These are phyloP conservation scores for Pseudonectria buxi DNA, from an alignment of 2,329 filamentous ascomycete genomes.

Conservation along the genomic window DNA sequence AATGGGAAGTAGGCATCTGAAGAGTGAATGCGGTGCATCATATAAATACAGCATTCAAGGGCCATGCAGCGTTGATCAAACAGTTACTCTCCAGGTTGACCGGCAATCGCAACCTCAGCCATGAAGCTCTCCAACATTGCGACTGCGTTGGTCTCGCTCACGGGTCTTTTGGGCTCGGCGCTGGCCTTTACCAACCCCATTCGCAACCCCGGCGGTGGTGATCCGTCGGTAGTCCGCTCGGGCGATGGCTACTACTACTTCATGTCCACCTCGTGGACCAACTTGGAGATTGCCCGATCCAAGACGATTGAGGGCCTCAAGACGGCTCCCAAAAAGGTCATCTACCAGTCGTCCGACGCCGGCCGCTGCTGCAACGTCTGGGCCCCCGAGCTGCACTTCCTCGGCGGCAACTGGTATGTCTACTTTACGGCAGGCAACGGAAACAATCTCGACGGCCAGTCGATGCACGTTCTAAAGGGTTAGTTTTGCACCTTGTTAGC, in stretches of 20 bases:
- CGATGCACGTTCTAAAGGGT: conserved; percentile 45
- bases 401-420: conserved; percentile 42
- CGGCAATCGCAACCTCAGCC: not conserved
- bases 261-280: conserved; percentile 46
- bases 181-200: conserved; percentile 44
- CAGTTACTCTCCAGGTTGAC: no score
- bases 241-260: conserved; percentile 47
- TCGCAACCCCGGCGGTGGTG: conserved; percentile 40
- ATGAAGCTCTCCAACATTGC: conserved; percentile 6
- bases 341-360: conserved; percentile 42
- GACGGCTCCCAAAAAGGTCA: conserved; percentile 39
- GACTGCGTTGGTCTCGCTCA: not conserved
- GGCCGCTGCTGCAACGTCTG: conserved; percentile 47
- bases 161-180: conserved; percentile 11
- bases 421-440: conserved; percentile 46
- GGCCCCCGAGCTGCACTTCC: conserved; percentile 48
- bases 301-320: conserved; percentile 47
- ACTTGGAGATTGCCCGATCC: conserved; percentile 45
- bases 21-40: not conserved
- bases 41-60: no score
- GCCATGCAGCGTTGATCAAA: no score
- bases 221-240: conserved; percentile 43
- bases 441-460: conserved; percentile 41
- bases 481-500: conserved; percentile 2
- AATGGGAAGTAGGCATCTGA: conserved; percentile 1